A percentile compares a stretch with the other conserved stretches of the same genome.
phyloP scores from a whole-genome alignment of 2,329 filamentous ascomycete species.

The Microsporum audouinii region DNA sequence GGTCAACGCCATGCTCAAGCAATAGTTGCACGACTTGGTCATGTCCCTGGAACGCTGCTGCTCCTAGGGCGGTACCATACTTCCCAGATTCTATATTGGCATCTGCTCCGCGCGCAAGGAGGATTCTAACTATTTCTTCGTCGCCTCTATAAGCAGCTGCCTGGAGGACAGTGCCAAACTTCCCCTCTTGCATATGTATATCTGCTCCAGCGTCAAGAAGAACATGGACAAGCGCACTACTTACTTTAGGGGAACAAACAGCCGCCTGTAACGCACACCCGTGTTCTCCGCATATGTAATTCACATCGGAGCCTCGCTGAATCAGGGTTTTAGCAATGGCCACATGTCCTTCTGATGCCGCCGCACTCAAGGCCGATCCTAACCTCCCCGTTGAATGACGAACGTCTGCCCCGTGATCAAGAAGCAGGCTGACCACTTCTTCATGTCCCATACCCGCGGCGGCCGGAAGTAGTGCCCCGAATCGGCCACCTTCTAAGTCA shows the following conservation, averaged over 20 bases:
- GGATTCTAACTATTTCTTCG: neutral
- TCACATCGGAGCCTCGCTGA: constrained; percentile 1
- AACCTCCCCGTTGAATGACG: neutral
- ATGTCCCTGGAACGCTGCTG: neutral
- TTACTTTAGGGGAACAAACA: constrained; percentile 1
- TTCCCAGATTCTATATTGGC: neutral
- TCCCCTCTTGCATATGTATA: constrained; percentile 11
- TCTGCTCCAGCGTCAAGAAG: constrained; percentile 13
- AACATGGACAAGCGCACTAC: constrained; percentile 8
- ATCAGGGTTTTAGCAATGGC: neutral
- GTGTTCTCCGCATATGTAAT: neutral
- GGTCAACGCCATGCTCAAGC: neutral
- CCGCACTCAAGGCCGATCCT: neutral
- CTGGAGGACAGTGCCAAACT: constrained; percentile 3
- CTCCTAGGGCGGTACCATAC: constrained; percentile 4
- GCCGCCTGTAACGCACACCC: constrained; percentile 4
- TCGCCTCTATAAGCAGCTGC: constrained; percentile 2
- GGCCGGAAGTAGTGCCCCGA: neutral
- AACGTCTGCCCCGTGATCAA: neutral
- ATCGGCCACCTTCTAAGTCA: neutral
- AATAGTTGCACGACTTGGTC: constrained; percentile 2
- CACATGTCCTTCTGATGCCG: neutral
- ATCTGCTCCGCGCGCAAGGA: constrained; percentile 1
- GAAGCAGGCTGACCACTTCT: neutral
- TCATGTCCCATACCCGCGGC: constrained; percentile 2